These are phyloP conservation scores for Trichomonascus vanleenenianus DNA, from an alignment of 805 yeast genomes.

Conservation along the genomic window DNA sequence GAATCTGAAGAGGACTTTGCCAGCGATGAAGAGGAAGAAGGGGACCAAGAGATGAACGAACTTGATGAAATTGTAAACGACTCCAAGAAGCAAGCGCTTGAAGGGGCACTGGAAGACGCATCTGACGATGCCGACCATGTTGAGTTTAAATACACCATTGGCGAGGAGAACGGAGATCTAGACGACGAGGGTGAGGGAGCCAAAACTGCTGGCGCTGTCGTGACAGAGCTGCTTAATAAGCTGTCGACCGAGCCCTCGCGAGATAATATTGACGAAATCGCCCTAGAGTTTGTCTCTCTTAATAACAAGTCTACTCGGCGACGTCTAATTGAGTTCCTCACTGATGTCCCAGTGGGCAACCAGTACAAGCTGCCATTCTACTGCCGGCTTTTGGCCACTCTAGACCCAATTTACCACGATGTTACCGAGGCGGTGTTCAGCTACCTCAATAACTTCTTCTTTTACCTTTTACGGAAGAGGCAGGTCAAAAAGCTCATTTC, in stretches of 20 bases:
- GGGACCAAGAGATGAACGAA: conserved; percentile 8
- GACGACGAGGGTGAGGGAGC: conserved; percentile 29
- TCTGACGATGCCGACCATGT: conserved; percentile 36
- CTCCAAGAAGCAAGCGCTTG: conserved; percentile 25
- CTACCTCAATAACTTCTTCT: conserved; percentile 39
- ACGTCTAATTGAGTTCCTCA: conserved; percentile 49
- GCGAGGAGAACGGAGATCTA: conserved; percentile 28
- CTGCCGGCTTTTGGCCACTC: conserved; percentile 63
- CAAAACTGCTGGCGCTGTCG: conserved; percentile 7
- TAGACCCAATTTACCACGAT: conserved; percentile 41
- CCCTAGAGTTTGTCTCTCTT: conserved; percentile 32
- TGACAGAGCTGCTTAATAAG: conserved; percentile 9
- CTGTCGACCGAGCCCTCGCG: conserved; percentile 16
- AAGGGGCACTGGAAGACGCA: conserved; percentile 38
- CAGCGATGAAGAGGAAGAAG: conserved; percentile 21
- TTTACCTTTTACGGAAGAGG: conserved; percentile 15
- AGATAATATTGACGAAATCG: conserved; percentile 25
- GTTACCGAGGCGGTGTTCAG: conserved; percentile 45
- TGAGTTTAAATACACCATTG: not conserved
- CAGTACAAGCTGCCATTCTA: conserved; percentile 34
- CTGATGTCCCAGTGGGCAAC: conserved; percentile 36
- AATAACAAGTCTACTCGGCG: conserved; percentile 68
- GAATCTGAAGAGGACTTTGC: conserved; percentile 10
- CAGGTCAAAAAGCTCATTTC: conserved; percentile 11
- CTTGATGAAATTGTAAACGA: not conserved